A percentile compares a stretch with the other conserved stretches of the same genome.
Evolutionary conservation across 1,139 yeast species (phyloP).

Genomic region (Protomyces pachydermus): DNA sequence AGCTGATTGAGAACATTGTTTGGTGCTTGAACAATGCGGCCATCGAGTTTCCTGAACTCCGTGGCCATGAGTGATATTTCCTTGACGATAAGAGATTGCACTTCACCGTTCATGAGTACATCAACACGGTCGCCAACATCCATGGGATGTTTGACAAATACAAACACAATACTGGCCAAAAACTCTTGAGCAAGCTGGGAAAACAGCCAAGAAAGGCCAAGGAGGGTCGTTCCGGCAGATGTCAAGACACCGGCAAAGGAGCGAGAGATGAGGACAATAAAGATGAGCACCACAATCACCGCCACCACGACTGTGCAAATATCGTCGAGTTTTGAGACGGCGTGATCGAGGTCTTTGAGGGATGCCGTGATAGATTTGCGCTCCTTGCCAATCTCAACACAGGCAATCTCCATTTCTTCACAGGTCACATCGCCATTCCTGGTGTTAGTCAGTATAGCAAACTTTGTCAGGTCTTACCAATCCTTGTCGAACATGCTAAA

Average conservation of each 20-base stretch:
- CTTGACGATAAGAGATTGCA: constrained; percentile 34
- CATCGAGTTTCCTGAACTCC: constrained; percentile 39
- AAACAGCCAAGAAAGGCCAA: constrained; percentile 44
- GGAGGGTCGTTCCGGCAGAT: constrained; percentile 43
- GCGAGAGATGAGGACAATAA: constrained; percentile 45
- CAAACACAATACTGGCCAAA: constrained; percentile 42
- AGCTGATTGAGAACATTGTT: constrained; percentile 41
- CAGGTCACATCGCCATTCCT: constrained; percentile 41
- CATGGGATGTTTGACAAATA: constrained; percentile 45
- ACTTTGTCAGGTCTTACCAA: constrained; percentile 25
- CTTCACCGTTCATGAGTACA: constrained; percentile 36
- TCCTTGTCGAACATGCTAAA: constrained; percentile 41
- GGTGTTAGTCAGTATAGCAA: neutral
- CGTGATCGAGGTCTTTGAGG: constrained; percentile 44
- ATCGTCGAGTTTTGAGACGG: constrained; percentile 43
- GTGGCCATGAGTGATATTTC: constrained; percentile 43
- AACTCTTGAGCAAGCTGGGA: constrained; percentile 43
- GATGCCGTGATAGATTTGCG: constrained; percentile 41
- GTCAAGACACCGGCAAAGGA: constrained; percentile 44
- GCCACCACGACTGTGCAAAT: constrained; percentile 40
- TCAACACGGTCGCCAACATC: constrained; percentile 45
- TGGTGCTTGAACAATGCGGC: constrained; percentile 41
- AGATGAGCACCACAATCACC: constrained; percentile 40
- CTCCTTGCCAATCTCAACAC: constrained; percentile 41
- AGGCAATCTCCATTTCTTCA: constrained; percentile 42